A percentile compares a stretch with the other conserved stretches of the same genome.
These are phyloP conservation scores for Hymenoscyphus repandus DNA, from an alignment of 2,329 filamentous ascomycete genomes.

Conservation along the genomic window DNA sequence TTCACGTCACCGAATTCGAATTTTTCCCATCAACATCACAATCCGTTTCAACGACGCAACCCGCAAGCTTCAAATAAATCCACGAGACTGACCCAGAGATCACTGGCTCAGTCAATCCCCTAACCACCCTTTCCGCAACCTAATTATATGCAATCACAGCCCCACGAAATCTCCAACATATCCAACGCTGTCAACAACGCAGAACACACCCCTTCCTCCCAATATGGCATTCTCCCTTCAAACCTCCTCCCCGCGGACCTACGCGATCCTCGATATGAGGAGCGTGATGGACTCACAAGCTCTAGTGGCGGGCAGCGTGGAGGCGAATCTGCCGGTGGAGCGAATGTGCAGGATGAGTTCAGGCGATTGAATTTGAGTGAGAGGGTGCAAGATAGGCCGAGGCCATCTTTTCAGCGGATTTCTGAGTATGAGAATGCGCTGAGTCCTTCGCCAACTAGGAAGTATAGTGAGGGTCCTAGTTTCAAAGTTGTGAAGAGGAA, in stretches of 20 bases:
- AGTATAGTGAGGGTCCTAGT: conserved; percentile 37
- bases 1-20: conserved; percentile 9
- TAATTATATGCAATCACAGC: conserved; percentile 63
- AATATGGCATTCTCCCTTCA: conserved; percentile 53
- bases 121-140: conserved; percentile 25
- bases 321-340: conserved; percentile 34
- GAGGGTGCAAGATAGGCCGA: conserved; percentile 25
- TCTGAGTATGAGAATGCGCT: conserved; percentile 57
- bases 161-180: conserved; percentile 41
- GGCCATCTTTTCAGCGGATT: conserved; percentile 41
- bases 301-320: too few relatives aligned
- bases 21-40: conserved; percentile 2
- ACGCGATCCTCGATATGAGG: conserved; percentile 28
- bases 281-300: conserved; percentile 22
- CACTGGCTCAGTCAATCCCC: conserved; percentile 31
- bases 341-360: conserved; percentile 45
- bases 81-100: conserved; percentile 30
- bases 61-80: conserved; percentile 5
- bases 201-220: conserved; percentile 34
- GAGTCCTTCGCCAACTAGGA: conserved; percentile 41
- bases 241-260: conserved; percentile 36
- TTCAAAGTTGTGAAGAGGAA: conserved; percentile 52
- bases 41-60: conserved; percentile 10
- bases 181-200: conserved; percentile 35
- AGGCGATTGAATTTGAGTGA: conserved; percentile 45